Evolutionary conservation across 495 filamentous ascomycete species (phyloP), one percentile per base, ranked within the genome.

Genomic region (Neurospora sp.): DNA sequence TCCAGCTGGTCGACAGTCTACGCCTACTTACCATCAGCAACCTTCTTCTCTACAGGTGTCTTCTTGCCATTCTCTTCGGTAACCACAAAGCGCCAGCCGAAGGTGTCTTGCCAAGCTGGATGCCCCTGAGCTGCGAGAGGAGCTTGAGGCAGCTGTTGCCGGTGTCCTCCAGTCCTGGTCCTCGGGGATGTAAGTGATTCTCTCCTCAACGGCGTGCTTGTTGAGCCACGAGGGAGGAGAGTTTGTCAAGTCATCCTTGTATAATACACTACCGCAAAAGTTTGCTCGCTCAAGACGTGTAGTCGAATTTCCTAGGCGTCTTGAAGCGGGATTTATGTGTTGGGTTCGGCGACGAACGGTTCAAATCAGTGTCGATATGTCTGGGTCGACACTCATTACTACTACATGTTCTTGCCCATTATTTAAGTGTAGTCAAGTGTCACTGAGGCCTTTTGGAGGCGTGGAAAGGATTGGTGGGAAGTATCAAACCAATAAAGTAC

Each of bases 101-200:
- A 91, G 41, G 79, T 80, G 79, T 97, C 81, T 90, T 91, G n/a
- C 95, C 95, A 5, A 83, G 83, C 81, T 98, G 95, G 70, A 98
- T 94, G 0, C 89, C 94, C 80, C 96, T 91, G 40, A 98, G 84
- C 45, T 89, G 90, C 18, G 85, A 81, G 61, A 97, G 79, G 16
- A 98, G 84, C 79, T 89, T 88, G n/a, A 88, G 72, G 73, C 88
- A 93, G 9, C 90, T 84, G 72, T 89, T 87, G 3, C 94, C 94
- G 3, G 89, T 86, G 69, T 94, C 88, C 68, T 90, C 27, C 0
- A 27, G 27, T 27, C 88, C 22, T 84, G 81, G 9, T 80, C 81
- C 0, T 88, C 87, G 44, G 83, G 80, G 18, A 88, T 85, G 74
- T 6, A 42, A 94, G 2, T 80, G 82, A 94, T 89, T 41, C 87